These are phyloP conservation scores for Nothophaeocryptopus gaeumannii DNA, from an alignment of 2,329 filamentous ascomycete species.

Conservation along the genomic window DNA sequence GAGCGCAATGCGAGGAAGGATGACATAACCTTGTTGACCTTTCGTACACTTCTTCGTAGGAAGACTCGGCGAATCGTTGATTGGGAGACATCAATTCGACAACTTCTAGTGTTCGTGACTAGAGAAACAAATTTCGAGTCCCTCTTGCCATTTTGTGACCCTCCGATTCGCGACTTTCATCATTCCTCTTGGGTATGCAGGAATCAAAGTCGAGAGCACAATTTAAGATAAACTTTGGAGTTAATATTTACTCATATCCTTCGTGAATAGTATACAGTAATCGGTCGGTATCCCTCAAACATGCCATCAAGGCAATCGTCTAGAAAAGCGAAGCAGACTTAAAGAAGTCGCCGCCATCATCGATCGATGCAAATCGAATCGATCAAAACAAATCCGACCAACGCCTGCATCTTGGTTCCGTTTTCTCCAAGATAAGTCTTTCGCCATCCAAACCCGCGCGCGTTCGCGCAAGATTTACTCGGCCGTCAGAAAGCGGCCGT, in stretches of 20 bases:
- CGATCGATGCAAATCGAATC: neutral
- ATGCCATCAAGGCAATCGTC: slow-evolving; percentile 5
- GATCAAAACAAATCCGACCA: neutral
- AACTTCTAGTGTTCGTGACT: too few relatives aligned
- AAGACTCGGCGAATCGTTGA: too few relatives aligned
- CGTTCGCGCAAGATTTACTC: neutral
- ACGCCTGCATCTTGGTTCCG: slow-evolving; percentile 2
- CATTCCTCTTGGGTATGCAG: too few relatives aligned
- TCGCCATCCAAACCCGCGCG: slow-evolving; percentile 5
- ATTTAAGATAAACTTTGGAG: too few relatives aligned
- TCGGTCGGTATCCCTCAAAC: neutral
- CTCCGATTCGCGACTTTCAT: too few relatives aligned
- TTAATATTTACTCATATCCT: slow-evolving; percentile 1
- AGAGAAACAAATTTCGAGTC: too few relatives aligned
- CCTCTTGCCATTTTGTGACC: too few relatives aligned
- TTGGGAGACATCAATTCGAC: too few relatives aligned
- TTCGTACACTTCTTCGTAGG: too few relatives aligned
- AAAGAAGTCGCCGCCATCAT: neutral
- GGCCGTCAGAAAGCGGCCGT: slow-evolving; percentile 1
- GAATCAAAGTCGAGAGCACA: too few relatives aligned
- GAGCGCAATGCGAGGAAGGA: too few relatives aligned
- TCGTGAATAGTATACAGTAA: slow-evolving; percentile 9
- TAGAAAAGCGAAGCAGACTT: neutral
- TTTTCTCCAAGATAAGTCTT: slow-evolving; percentile 1
- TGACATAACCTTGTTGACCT: too few relatives aligned